phyloP scores from a whole-genome alignment of 2,329 filamentous ascomycete species.

The Sarocladium strictum region DNA sequence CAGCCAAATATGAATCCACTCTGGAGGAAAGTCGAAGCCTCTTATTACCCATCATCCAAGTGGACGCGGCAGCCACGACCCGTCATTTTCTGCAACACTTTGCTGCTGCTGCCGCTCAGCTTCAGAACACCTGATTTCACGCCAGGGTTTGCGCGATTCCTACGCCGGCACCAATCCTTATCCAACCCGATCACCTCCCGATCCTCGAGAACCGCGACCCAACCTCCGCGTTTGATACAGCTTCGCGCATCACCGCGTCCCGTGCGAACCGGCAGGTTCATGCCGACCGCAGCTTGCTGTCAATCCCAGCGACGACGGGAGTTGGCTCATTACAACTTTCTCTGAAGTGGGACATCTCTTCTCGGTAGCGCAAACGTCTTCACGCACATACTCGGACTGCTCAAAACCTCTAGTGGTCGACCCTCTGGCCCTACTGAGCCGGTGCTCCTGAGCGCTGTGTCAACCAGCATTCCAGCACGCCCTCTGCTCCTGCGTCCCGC shows the following conservation, averaged over 20 bases:
- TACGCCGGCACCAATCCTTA: neutral
- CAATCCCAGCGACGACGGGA: neutral
- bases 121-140: neutral
- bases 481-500: neutral
- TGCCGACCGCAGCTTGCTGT: neutral
- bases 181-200: neutral
- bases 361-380: neutral
- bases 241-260: neutral
- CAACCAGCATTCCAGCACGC: neutral
- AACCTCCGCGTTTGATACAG: neutral
- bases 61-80: constrained; percentile 2
- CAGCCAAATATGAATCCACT: neutral
- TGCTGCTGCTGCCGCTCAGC: neutral
- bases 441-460: neutral
- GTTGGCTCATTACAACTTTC: neutral
- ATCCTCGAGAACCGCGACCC: neutral
- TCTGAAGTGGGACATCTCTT: neutral
- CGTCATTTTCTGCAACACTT: neutral
- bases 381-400: neutral
- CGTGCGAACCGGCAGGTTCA: neutral
- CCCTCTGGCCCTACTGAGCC: neutral
- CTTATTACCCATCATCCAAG: neutral
- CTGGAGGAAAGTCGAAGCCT: neutral
- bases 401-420: neutral
- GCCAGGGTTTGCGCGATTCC: neutral